Evolutionary conservation across 2,329 filamentous ascomycete species (phyloP), one percentile per base, ranked within the genome.

Genomic region (Fonsecaea erecta): DNA sequence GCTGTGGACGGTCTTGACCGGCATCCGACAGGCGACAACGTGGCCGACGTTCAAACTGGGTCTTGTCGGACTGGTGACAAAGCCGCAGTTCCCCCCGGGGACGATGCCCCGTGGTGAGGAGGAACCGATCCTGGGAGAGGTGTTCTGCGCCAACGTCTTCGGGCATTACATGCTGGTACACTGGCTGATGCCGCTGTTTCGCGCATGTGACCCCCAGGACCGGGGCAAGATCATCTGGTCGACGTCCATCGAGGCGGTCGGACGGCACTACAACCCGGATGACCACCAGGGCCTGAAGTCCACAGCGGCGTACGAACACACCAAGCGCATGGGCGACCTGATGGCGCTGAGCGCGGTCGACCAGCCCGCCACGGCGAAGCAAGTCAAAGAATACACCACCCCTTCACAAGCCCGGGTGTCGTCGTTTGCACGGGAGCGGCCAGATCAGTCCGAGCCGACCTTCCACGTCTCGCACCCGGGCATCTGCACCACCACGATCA

Each of bases 91-190:
- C 14, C 63, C 68, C 3, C 30, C 55, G 30, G 56, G 52, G 21
- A 58, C 35, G 35, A 12, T 63, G 70, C 11, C 21, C 12, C 52
- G 34, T 30, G 71, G n/a, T n/a, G n/a, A n/a, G n/a, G n/a, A 79
- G 16, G 85, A 88, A 64, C 88, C 89, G 0, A 79, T 81, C 4
- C 80, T 99, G 0, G 93, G 92, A 2, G 84, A 92, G 70, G 87
- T 97, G 18, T 99, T 98, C 76, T 90, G 89, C 75, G 90, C 94
- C 56, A 98, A 98, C 74, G 85, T 97, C 32, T 98, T 99, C 75
- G 95, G 95, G 0, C 95, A 99, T 79, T 98, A 99, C 76, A 80
- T 97, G 73, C 86, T 99, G 26, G 86, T 87, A 16, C 93, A 97
- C 76, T 87, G 89, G 74, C 84, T 98, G 11, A 84, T 90, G 70